Evolutionary conservation across 257 asterid genomes (phyloP), one percentile per base, ranked within the genome.

Genomic region (Salvia hispanica): DNA sequence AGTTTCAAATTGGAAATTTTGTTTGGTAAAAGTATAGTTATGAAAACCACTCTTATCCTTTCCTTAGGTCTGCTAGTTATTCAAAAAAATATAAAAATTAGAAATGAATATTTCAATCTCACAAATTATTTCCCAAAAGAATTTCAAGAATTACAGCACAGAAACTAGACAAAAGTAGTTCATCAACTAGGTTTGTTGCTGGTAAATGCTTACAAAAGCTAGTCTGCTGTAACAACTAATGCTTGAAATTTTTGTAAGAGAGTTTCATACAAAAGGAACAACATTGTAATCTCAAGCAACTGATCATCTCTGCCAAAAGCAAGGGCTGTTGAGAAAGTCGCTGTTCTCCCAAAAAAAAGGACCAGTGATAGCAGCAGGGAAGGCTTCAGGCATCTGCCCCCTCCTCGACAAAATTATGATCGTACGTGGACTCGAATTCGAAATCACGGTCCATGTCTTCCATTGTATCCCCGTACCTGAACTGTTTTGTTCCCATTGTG

Each of bases 401-500:
- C 58, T 65, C 55, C 18, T 81, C 85, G 33, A 85, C 96, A 67
- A 86, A 88, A 70, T 39, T 81, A 51, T 40, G 70, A 8, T 67
- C 82, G 45, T 61, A 74, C 45, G 74, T 46, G 55, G 67, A 5
- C 62, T 74, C 76, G 14, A 18, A 80, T 58, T 74, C 85, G 34
- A 77, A 80, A 63, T 80, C 85, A 4, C 61, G 79, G 13, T 71
- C 84, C 42, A 16, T 70, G 42, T 77, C 69, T 76, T 94, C 94
- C 99, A 94, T 94, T 6, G 99, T 77, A 60, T 7, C 40, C 9
- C 95, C 96, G 51, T 55, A 84, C 6, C 31, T 63, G 47, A 91
- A 91, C 0, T 77, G 85, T 77, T 94, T 94, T 40, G 93, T 87
- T 47, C 99, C 98, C 99, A 94, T 91, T 31, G 95, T 80, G 63